Base-by-base conservation (phyloP, 306 rosid species). In the Citrullus colocynthis region DNA sequence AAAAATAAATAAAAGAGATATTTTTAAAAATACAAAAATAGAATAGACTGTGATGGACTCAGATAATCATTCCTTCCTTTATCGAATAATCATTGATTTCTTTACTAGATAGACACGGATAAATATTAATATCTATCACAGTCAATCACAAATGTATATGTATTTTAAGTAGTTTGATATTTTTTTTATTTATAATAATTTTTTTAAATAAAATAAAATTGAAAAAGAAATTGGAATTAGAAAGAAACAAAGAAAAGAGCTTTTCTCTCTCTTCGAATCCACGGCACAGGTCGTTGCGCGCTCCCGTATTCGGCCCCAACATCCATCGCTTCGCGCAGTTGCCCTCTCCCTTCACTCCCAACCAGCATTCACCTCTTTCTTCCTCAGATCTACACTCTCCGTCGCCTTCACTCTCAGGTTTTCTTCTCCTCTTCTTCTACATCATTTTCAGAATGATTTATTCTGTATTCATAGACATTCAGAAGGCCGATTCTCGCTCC, bases 241-340 rank as follows among this genome's bases (percentile, higher is more conserved):
- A 34, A 32, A 32, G 74, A n/a, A 48, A 24, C 28, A 24, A 44
- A 48, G 58, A 71, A 21, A 6, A 71, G 20, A 48, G 76, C 15
- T 48, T 24, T 24, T 48, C 76, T 71, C 76, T 71, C 76, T 71
- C 76, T 42, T 69, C 37, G 55, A 69, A 69, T 44, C 36, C 75
- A 6, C 12, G 13, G 6, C 36, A 12, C 39, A 44, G 75, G 37
- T 21, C 41, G 57, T 70, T 70, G 75, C 20, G 51, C 55, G 21
- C 32, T 66, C 52, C 15, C 15, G 52, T 52, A 39, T 41, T 41
- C 75, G 72, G 21, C 37, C 52, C 74, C 52, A 42, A 41, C 74
- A 37, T 66, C 39, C 75, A 70, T 70, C 75, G 18, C 75, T 54
- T 13, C 58, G 75, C 57, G 57, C 75, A 24, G 75, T 3, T 6